phyloP scores from a whole-genome alignment of 208 protist species.

The Wallacemonas rigidus region DNA sequence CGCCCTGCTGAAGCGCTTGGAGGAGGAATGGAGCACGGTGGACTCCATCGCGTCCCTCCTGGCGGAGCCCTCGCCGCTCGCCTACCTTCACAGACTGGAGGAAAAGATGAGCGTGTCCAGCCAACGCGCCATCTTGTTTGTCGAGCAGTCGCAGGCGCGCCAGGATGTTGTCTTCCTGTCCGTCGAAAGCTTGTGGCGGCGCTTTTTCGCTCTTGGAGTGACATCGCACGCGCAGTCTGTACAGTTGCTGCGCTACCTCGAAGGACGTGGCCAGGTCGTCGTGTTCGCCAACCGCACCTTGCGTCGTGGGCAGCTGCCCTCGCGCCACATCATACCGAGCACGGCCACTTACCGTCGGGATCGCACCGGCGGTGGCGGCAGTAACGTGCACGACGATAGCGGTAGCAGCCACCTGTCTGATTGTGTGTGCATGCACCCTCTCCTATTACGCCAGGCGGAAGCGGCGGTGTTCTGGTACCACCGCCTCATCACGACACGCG shows the following conservation, averaged over 20 bases:
- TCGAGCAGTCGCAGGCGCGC: constrained; percentile 15
- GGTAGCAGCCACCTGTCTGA: constrained; percentile 7
- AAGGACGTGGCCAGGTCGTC: constrained; percentile 3
- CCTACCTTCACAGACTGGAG: background rate
- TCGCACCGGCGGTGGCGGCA: background rate
- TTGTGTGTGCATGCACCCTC: constrained; percentile 31
- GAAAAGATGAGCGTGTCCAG: constrained; percentile 11
- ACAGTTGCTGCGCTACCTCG: constrained; percentile 10
- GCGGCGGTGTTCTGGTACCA: constrained; percentile 26
- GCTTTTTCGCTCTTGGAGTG: constrained; percentile 9
- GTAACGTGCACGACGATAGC: background rate
- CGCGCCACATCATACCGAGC: background rate
- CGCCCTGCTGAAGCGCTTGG: constrained; percentile 1
- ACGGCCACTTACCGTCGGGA: background rate
- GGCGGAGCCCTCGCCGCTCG: constrained; percentile 1
- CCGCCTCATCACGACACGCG: constrained; percentile 15
- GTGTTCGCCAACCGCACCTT: constrained; percentile 9
- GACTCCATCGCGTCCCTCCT: background rate
- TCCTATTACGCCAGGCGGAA: constrained; percentile 24
- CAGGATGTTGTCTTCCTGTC: constrained; percentile 14
- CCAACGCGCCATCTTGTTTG: constrained; percentile 6
- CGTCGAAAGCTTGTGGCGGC: constrained; percentile 12
- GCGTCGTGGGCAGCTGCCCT: constrained; percentile 2
- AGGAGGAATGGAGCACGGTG: constrained; percentile 8
- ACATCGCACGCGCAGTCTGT: constrained; percentile 7